phyloP scores from a whole-genome alignment of 208 protist genomes.

The Lotmaria passim region DNA sequence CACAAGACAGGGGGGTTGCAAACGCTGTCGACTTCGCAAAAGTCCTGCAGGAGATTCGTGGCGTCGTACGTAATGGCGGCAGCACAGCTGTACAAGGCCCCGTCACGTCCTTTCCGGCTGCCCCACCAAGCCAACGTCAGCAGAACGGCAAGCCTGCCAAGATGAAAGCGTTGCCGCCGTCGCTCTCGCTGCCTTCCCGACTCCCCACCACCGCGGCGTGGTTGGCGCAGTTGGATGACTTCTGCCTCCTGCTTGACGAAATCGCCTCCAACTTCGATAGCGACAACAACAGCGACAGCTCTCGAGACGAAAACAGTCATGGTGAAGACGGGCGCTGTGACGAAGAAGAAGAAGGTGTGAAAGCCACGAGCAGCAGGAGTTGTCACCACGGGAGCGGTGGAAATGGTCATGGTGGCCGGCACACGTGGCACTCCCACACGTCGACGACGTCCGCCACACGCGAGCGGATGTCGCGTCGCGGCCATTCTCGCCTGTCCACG shows the following conservation, averaged over 20 bases:
- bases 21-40: constrained; percentile 21
- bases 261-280: constrained; percentile 3
- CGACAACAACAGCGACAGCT: background rate
- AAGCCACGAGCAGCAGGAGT: background rate
- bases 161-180: background rate
- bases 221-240: constrained; percentile 24
- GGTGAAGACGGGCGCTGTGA: background rate
- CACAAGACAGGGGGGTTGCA: background rate
- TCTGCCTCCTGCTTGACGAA: constrained; percentile 27
- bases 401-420: background rate
- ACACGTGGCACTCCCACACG: constrained; percentile 6
- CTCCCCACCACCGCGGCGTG: constrained; percentile 26
- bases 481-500: background rate
- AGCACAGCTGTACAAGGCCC: background rate
- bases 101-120: background rate
- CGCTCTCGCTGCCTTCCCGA: background rate
- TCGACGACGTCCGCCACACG: constrained; percentile 16
- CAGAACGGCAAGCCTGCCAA: too few relatives aligned
- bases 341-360: background rate
- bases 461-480: constrained; percentile 9
- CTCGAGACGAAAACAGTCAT: too few relatives aligned
- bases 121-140: background rate
- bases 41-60: constrained; percentile 27
- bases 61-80: constrained; percentile 12
- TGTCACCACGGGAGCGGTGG: too few relatives aligned